Conservation (phyloP, 2,329 filamentous ascomycete genomes). For the Diaporthe sp. region DNA sequence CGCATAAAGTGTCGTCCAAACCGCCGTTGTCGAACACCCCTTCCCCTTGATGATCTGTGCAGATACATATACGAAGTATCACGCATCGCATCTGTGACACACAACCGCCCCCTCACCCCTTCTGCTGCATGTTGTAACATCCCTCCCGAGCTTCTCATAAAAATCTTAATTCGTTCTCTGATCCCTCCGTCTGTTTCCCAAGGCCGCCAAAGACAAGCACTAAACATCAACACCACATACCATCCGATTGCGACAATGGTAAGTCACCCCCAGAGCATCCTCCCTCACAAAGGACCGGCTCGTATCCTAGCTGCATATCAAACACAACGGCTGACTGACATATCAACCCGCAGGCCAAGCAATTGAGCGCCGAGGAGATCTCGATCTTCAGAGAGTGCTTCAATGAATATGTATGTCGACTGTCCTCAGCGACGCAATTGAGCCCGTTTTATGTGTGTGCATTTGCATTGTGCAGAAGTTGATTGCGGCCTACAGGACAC, state of each 20-base stretch:
- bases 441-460: too few species aligned
- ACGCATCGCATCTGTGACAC: conserved; percentile 8
- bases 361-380: conserved; percentile 39
- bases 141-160: conserved; percentile 5
- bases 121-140: neutral
- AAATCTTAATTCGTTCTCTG: neutral
- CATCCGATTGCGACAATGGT: conserved; percentile 17
- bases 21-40: conserved; percentile 9
- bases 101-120: conserved; percentile 10
- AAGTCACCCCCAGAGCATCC: neutral
- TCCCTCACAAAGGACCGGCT: neutral
- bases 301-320: neutral
- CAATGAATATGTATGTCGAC: conserved; percentile 40
- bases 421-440: neutral
- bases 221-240: neutral
- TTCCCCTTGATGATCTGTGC: conserved; percentile 32
- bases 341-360: conserved; percentile 28
- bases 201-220: neutral
- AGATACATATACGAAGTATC: conserved; percentile 26
- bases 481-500: conserved; percentile 29
- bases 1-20: conserved; percentile 31
- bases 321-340: neutral
- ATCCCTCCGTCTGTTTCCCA: neutral
- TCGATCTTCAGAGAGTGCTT: conserved; percentile 41
- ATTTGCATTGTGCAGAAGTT: conserved; percentile 1